Conservation (phyloP, 805 yeast species). For the Sugiyamaella floridensis region DNA sequence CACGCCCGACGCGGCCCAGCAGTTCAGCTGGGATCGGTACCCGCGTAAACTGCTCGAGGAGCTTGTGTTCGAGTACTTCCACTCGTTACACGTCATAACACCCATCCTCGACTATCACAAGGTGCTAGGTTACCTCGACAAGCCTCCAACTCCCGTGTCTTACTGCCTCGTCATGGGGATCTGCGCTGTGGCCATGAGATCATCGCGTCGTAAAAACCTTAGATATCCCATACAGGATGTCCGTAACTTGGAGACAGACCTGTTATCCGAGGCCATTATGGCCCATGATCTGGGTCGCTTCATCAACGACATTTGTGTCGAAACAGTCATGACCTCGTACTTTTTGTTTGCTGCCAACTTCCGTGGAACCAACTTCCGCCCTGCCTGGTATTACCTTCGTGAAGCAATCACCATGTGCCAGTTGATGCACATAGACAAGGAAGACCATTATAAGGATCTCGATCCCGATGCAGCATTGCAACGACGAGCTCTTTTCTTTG, state of each 20-base stretch:
- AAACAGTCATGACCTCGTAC: constrained; percentile 7
- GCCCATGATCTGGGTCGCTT: constrained; percentile 9
- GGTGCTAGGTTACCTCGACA: constrained; percentile 7
- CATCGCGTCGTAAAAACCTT: neutral
- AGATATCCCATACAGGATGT: neutral
- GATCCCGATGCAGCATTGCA: neutral
- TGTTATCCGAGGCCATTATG: constrained; percentile 7
- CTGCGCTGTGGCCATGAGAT: constrained; percentile 4
- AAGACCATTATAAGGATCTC: constrained; percentile 6
- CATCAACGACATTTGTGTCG: constrained; percentile 3
- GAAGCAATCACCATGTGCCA: constrained; percentile 15
- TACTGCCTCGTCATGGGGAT: constrained; percentile 10
- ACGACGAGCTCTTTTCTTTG: constrained; percentile 10
- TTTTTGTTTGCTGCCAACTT: constrained; percentile 9
- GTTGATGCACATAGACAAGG: constrained; percentile 11
- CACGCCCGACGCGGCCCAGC: neutral
- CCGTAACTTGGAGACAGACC: constrained; percentile 1
- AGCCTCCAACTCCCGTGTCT: constrained; percentile 1
- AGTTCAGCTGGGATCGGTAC: constrained; percentile 6
- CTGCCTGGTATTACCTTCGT: constrained; percentile 9
- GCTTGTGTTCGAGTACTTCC: constrained; percentile 10
- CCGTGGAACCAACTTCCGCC: constrained; percentile 1
- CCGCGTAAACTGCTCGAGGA: constrained; percentile 4
- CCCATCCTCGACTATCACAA: constrained; percentile 10
- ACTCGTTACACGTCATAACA: constrained; percentile 7